phyloP scores from a whole-genome alignment of 1,284 basidiomycete genomes.

The Earliella scabrosa region DNA sequence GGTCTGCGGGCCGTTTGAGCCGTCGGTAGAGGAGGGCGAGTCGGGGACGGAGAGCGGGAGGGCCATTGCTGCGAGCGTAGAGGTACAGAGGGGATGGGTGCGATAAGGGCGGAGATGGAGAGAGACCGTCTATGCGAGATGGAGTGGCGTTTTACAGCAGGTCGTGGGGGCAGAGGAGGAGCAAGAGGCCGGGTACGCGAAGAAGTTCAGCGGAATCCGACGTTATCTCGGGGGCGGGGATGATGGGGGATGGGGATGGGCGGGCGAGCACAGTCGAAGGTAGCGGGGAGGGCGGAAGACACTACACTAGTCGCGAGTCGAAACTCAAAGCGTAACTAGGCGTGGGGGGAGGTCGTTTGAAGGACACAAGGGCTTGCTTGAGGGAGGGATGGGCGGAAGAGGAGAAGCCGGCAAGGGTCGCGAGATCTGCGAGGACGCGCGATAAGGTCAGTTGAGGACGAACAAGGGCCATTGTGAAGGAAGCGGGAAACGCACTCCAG shows the following conservation, averaged over 20 bases:
- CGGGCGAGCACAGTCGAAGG: conserved; percentile 26
- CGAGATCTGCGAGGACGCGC: conserved; percentile 67
- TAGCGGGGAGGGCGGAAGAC: neutral
- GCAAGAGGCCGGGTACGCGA: conserved; percentile 48
- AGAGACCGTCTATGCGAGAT: conserved; percentile 42
- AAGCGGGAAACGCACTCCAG: conserved; percentile 61
- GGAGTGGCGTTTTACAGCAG: conserved; percentile 10
- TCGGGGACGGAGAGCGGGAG: conserved; percentile 56
- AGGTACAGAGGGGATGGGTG: conserved; percentile 5
- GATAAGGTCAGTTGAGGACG: conserved; percentile 9
- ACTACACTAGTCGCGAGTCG: conserved; percentile 32
- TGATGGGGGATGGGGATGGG: conserved; percentile 26
- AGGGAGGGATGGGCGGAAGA: conserved; percentile 45
- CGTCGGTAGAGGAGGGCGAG: conserved; percentile 50
- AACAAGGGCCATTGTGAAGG: conserved; percentile 1
- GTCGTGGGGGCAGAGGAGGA: conserved; percentile 24
- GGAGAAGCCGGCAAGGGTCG: conserved; percentile 91
- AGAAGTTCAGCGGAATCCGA: conserved; percentile 58
- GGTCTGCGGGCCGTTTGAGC: conserved; percentile 51
- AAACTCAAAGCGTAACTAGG: conserved; percentile 59
- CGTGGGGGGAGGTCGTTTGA: conserved; percentile 35
- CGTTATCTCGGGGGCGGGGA: conserved; percentile 31
- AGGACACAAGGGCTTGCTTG: conserved; percentile 30
- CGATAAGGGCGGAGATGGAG: conserved; percentile 27
- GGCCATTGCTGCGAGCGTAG: conserved; percentile 44